Conservation (phyloP, 1,139 yeast species). For the Debaryomycetaceae sp. region DNA sequence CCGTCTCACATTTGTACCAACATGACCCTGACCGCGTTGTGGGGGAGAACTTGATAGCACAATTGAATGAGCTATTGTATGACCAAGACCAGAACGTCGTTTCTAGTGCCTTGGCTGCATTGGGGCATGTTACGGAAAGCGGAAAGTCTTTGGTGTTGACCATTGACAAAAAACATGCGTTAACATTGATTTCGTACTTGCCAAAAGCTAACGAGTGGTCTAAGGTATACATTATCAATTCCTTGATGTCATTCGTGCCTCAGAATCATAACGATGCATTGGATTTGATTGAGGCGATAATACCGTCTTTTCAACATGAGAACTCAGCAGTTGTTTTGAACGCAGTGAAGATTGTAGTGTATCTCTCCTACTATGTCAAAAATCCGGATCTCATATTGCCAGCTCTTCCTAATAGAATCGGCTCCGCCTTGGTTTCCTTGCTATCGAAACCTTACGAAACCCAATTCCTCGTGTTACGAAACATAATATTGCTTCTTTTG, state of each 20-base stretch:
- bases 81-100: slow-evolving; percentile 64
- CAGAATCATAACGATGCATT: slow-evolving; percentile 63
- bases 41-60: slow-evolving; percentile 45
- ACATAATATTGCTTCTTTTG: slow-evolving; percentile 70
- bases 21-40: slow-evolving; percentile 48
- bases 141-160: slow-evolving; percentile 47
- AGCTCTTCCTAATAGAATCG: slow-evolving; percentile 55
- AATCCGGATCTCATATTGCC: slow-evolving; percentile 45
- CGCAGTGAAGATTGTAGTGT: slow-evolving; percentile 68
- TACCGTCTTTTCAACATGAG: slow-evolving; percentile 77
- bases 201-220: slow-evolving; percentile 75
- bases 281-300: slow-evolving; percentile 59
- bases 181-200: slow-evolving; percentile 47
- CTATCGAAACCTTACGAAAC: slow-evolving; percentile 79
- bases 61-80: slow-evolving; percentile 54
- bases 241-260: slow-evolving; percentile 72
- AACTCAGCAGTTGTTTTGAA: slow-evolving; percentile 81
- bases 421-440: slow-evolving; percentile 68
- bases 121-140: slow-evolving; percentile 62
- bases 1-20: slow-evolving; percentile 68
- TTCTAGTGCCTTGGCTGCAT: slow-evolving; percentile 68
- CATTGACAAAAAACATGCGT: slow-evolving; percentile 55
- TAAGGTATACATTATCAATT: slow-evolving; percentile 65
- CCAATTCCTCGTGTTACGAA: slow-evolving; percentile 78
- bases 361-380: slow-evolving; percentile 65